A percentile compares a stretch with the other conserved stretches of the same genome.
These are phyloP conservation scores for Nicotiana knightiana DNA, from an alignment of 257 asterid species.

Conservation along the genomic window DNA sequence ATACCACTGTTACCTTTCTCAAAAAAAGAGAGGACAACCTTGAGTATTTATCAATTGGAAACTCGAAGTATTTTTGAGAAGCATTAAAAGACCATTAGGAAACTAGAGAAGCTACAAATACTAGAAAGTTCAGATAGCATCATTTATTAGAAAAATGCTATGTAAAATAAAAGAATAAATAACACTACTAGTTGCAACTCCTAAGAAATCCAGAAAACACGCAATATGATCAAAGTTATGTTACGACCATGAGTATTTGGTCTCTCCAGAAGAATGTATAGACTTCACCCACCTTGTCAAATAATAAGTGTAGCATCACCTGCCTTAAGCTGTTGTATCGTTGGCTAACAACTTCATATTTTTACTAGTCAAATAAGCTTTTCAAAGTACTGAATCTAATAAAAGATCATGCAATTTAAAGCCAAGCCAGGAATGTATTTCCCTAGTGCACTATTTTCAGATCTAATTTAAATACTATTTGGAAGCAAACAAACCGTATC, in stretches of 20 bases:
- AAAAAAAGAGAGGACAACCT: neutral
- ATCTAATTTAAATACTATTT: neutral
- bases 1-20: too few species aligned
- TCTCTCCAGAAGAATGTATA: neutral
- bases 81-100: neutral
- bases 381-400: neutral
- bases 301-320: neutral
- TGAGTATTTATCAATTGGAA: neutral
- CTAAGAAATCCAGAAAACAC: neutral
- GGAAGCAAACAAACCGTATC: neutral
- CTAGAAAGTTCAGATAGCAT: neutral
- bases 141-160: neutral
- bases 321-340: neutral
- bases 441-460: neutral
- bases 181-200: neutral
- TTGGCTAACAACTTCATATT: neutral
- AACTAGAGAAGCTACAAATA: neutral
- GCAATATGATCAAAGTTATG: constrained; percentile 1
- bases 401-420: neutral
- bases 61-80: neutral
- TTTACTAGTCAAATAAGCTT: neutral
- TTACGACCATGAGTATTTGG: neutral
- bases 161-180: neutral
- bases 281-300: neutral
- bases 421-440: neutral